Evolutionary conservation across 768 basidiomycete genomes (phyloP).

Genomic region (Kwoniella sp.): DNA sequence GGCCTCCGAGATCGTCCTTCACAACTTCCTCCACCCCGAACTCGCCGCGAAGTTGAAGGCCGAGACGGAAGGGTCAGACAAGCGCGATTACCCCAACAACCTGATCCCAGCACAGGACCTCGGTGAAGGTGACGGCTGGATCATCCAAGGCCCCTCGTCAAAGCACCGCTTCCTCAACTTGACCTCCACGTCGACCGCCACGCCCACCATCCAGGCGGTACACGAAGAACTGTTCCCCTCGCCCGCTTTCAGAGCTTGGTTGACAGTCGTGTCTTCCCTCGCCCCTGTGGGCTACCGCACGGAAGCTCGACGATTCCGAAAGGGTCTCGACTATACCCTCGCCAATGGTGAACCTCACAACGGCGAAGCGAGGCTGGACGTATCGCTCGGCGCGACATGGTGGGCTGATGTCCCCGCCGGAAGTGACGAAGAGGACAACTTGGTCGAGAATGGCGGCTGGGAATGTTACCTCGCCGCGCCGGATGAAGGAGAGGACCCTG

Average conservation of each 20-base stretch:
- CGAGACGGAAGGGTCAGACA: conserved; percentile 68
- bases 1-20: conserved; percentile 85
- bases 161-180: conserved; percentile 90
- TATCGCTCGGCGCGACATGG: conserved; percentile 83
- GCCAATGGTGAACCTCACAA: conserved; percentile 63
- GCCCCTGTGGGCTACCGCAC: conserved; percentile 71
- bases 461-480: conserved; percentile 98
- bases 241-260: conserved; percentile 86
- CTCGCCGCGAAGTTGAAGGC: conserved; percentile 71
- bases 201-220: conserved; percentile 64
- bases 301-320: conserved; percentile 86
- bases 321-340: conserved; percentile 91
- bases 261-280: conserved; percentile 70
- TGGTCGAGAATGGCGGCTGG: conserved; percentile 75
- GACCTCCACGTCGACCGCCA: conserved; percentile 59
- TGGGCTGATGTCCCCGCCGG: conserved; percentile 50
- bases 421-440: conserved; percentile 48
- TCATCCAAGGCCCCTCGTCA: conserved; percentile 81
- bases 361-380: conserved; percentile 78
- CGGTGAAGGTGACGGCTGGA: conserved; percentile 68
- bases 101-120: conserved; percentile 69
- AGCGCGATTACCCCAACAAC: conserved; percentile 60
- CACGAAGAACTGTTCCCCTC: conserved; percentile 79
- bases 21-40: conserved; percentile 74
- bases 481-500: conserved; percentile 92